Percentiles rank a stretch among this genome's conserved stretches.
These are phyloP conservation scores for Psilocybe cubensis DNA, from an alignment of 768 basidiomycete species.

Conservation along the genomic window DNA sequence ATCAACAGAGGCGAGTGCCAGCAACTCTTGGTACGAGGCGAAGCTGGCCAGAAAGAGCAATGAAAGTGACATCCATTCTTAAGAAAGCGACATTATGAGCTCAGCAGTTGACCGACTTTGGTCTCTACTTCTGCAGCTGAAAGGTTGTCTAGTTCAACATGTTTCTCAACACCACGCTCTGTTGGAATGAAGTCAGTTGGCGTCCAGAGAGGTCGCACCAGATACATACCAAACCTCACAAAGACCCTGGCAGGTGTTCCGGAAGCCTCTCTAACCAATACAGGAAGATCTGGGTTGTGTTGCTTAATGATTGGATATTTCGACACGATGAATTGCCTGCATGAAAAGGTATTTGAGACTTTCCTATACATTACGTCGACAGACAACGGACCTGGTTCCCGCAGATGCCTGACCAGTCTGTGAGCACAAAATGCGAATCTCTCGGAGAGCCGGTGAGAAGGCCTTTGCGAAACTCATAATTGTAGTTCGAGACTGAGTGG, in stretches of 20 bases:
- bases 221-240: constrained; percentile 79
- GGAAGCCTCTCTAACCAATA: constrained; percentile 78
- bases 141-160: constrained; percentile 80
- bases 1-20: too few species aligned
- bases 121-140: constrained; percentile 72
- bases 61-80: neutral
- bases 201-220: constrained; percentile 5
- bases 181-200: constrained; percentile 13
- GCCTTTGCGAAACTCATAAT: constrained; percentile 62
- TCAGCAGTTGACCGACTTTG: constrained; percentile 67
- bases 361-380: constrained; percentile 7
- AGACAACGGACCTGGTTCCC: constrained; percentile 66
- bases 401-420: constrained; percentile 77
- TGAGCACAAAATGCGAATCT: constrained; percentile 80
- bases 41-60: too few species aligned
- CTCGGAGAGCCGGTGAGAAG: constrained; percentile 77
- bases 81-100: constrained; percentile 33
- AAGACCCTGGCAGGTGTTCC: constrained; percentile 83
- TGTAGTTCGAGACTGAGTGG: constrained; percentile 34
- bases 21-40: too few species aligned
- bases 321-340: constrained; percentile 80
- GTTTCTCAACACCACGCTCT: constrained; percentile 84
- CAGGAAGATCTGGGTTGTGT: constrained; percentile 84
- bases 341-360: neutral
- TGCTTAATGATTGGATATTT: constrained; percentile 79